Evolutionary conservation across 352 stramenopile species (phyloP).

Genomic region (Pseudoperonospora humuli): DNA sequence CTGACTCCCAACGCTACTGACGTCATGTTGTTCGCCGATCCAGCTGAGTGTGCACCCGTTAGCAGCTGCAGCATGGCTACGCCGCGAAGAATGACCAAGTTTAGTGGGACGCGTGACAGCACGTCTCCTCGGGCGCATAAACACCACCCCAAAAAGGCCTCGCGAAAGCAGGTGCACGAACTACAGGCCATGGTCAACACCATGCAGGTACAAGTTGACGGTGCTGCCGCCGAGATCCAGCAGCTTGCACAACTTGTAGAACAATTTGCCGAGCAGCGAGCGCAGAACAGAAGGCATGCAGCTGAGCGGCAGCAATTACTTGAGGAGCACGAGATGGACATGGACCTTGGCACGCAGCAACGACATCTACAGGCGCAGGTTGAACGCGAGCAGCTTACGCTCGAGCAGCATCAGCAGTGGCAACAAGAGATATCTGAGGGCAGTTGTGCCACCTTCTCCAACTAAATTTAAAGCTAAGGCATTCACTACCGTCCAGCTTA

Average conservation of each 20-base stretch:
- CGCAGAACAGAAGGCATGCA: conserved; percentile 8
- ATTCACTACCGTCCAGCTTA: neutral
- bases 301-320: conserved; percentile 4
- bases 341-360: conserved; percentile 12
- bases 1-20: conserved; percentile 6
- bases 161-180: conserved; percentile 24
- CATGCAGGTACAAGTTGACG: conserved; percentile 26
- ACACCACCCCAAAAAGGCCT: conserved; percentile 22
- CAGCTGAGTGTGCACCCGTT: neutral
- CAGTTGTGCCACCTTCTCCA: neutral
- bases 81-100: conserved; percentile 1
- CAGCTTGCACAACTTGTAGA: conserved; percentile 25
- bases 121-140: conserved; percentile 8
- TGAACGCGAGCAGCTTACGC: conserved; percentile 13
- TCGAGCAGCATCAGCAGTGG: conserved; percentile 2
- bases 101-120: neutral
- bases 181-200: conserved; percentile 21
- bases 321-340: conserved; percentile 16
- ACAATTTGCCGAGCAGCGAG: conserved; percentile 14
- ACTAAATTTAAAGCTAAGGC: neutral
- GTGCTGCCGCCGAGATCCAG: conserved; percentile 19
- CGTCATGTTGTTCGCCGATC: conserved; percentile 9
- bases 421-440: neutral
- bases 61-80: conserved; percentile 1
- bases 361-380: conserved; percentile 13